A percentile compares a stretch with the other conserved stretches of the same genome.
phyloP scores from a whole-genome alignment of 1,139 yeast genomes.

The Hyphopichia pseudoburtonii region DNA sequence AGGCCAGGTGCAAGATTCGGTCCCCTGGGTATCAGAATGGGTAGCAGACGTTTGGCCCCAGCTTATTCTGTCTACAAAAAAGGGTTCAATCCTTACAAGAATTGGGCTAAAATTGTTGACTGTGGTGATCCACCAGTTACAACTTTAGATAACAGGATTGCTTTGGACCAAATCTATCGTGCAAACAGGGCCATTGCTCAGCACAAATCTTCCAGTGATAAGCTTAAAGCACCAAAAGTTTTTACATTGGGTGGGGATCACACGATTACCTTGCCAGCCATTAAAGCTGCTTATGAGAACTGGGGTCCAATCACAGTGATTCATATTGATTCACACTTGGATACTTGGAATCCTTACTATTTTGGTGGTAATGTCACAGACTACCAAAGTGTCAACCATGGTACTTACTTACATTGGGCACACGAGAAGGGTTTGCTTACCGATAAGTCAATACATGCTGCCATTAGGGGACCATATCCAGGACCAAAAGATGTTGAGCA shows the following conservation, averaged over 20 bases:
- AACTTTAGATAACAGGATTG: constrained; percentile 17
- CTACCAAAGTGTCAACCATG: constrained; percentile 13
- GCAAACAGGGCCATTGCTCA: constrained; percentile 12
- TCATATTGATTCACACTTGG: constrained; percentile 16
- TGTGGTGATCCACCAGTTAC: constrained; percentile 19
- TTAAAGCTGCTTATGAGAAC: constrained; percentile 12
- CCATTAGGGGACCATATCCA: constrained; percentile 34
- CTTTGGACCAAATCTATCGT: constrained; percentile 15
- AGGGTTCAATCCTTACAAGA: constrained; percentile 11
- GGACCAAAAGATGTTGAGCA: constrained; percentile 16
- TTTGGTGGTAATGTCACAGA: constrained; percentile 13
- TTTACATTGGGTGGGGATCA: constrained; percentile 18
- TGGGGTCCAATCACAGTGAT: constrained; percentile 15
- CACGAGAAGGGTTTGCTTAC: constrained; percentile 15
- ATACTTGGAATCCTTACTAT: constrained; percentile 15
- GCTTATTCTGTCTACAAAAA: constrained; percentile 21
- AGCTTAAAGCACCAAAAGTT: constrained; percentile 10
- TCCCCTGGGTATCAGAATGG: constrained; percentile 25
- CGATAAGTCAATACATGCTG: constrained; percentile 29
- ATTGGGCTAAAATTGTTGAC: constrained; percentile 16
- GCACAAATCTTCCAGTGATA: constrained; percentile 3
- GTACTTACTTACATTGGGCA: constrained; percentile 15
- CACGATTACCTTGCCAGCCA: constrained; percentile 14
- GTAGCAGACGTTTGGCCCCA: constrained; percentile 13
- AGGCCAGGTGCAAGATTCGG: constrained; percentile 35